These are phyloP conservation scores for Fraxinus ornus DNA, from an alignment of 305 asterid genomes.

Conservation along the genomic window DNA sequence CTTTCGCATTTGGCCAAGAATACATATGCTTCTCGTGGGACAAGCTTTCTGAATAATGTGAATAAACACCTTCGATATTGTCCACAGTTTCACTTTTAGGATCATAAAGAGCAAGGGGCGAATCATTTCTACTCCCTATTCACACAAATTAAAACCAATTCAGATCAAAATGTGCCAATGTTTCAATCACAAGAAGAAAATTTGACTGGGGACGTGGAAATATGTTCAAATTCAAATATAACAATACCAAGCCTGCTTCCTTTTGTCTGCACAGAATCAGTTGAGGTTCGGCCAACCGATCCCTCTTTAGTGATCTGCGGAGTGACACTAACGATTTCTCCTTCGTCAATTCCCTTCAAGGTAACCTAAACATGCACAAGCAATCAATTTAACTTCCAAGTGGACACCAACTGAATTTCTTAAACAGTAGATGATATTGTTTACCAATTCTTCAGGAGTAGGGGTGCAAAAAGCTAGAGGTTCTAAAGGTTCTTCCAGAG, in stretches of 20 bases:
- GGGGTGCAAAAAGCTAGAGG: slow-evolving; percentile 65
- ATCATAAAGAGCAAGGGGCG: slow-evolving; percentile 39
- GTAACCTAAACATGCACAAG: slow-evolving; percentile 41
- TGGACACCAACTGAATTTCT: neutral
- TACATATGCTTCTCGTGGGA: slow-evolving; percentile 35
- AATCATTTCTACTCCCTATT: slow-evolving; percentile 69
- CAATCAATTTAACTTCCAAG: slow-evolving; percentile 17
- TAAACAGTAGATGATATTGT: neutral
- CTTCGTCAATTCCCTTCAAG: slow-evolving; percentile 75
- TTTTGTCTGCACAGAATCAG: slow-evolving; percentile 60
- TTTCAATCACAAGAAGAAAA: neutral
- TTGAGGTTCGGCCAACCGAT: slow-evolving; percentile 46
- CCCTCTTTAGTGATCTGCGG: slow-evolving; percentile 73
- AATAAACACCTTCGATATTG: slow-evolving; percentile 37
- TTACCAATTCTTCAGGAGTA: slow-evolving; percentile 65
- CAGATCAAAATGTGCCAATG: neutral
- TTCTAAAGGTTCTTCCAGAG: slow-evolving; percentile 66
- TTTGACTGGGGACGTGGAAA: neutral
- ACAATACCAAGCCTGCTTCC: slow-evolving; percentile 52
- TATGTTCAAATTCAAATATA: neutral
- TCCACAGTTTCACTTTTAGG: slow-evolving; percentile 44
- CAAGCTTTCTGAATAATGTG: slow-evolving; percentile 32
- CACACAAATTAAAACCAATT: slow-evolving; percentile 22
- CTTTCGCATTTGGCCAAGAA: slow-evolving; percentile 34
- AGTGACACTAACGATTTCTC: slow-evolving; percentile 71